Base-by-base conservation (phyloP, 441 rosid genomes). In the Euphorbia schlechtendalii region DNA sequence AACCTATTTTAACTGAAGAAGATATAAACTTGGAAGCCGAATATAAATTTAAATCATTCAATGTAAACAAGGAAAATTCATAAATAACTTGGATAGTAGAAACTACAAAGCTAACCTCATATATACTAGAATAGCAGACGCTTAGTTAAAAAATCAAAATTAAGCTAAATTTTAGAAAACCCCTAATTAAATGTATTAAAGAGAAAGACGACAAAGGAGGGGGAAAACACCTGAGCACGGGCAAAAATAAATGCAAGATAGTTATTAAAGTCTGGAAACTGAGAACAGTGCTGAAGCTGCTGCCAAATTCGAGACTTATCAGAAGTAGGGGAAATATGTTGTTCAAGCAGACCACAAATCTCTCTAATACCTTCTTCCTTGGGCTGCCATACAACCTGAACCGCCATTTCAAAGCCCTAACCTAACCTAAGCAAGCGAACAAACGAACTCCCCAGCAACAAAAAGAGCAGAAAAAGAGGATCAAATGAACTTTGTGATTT, bases 291-390 rank as follows among this genome's bases (percentile, higher is more conserved):
- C 12, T 94, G 90, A 51, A 94, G 96, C 60, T 94, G 94, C 75
- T 85, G 86, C 98, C 89, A 84, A 80, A 91, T 84, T 90, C 84
- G 98, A 70, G 96, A 87, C 87, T 94, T 91, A 68, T 89, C 98
- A 43, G 95, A 87, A 75, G 93, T 69, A 46, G 94, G 92, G 14
- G 96, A 94, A 67, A 94, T 91, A 80, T 94, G 99, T 67, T 87
- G 90, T 76, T 87, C 90, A 54, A 91, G 79, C 65, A 94, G 69
- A 36, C 73, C 70, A 69, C 96, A 94, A 84, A 94, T 94, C 92
- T 89, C 94, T 59, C 65, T 69, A 57, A 89, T 74, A 52, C 99
- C 99, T 30, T 83, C 87, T 22, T 91, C 98, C 74, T 80, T 82
- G 14, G 98, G 98, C 72, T 89, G 92, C 99, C 98, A 94, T 30